phyloP scores from a whole-genome alignment of 2,329 filamentous ascomycete species.

The Aspergillus sp. region DNA sequence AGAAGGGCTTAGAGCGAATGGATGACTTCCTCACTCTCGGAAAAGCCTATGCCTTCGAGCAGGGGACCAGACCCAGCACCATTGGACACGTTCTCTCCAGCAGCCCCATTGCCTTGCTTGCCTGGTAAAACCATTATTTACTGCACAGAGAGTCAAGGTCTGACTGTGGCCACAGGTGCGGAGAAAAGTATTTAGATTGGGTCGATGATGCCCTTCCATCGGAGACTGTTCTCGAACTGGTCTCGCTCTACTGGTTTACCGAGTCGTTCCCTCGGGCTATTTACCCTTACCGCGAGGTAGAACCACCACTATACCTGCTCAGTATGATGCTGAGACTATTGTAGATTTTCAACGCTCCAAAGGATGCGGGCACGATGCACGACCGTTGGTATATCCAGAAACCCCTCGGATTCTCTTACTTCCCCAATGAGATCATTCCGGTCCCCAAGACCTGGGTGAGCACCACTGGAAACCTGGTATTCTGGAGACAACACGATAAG shows the following conservation, averaged over 20 bases:
- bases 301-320: not conserved
- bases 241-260: slow-evolving; percentile 39
- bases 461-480: slow-evolving; percentile 38
- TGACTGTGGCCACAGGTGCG: slow-evolving; percentile 29
- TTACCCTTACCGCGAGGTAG: slow-evolving; percentile 28
- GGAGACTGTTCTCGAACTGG: slow-evolving; percentile 31
- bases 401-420: slow-evolving; percentile 48
- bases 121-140: slow-evolving; percentile 23
- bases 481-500: slow-evolving; percentile 31
- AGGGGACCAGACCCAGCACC: slow-evolving; percentile 31
- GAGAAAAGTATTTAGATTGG: slow-evolving; percentile 39
- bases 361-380: not conserved
- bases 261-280: slow-evolving; percentile 35
- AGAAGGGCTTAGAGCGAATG: slow-evolving; percentile 27
- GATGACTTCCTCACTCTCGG: slow-evolving; percentile 19
- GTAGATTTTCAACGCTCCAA: not conserved
- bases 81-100: slow-evolving; percentile 33
- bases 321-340: not conserved
- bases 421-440: slow-evolving; percentile 42
- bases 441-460: slow-evolving; percentile 38
- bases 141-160: not conserved
- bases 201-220: slow-evolving; percentile 30
- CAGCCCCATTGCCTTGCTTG: slow-evolving; percentile 30
- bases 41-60: slow-evolving; percentile 26
- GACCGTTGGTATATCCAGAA: slow-evolving; percentile 34